Base-by-base conservation (phyloP, 305 asterid genomes). In the Fraxinus sp. region DNA sequence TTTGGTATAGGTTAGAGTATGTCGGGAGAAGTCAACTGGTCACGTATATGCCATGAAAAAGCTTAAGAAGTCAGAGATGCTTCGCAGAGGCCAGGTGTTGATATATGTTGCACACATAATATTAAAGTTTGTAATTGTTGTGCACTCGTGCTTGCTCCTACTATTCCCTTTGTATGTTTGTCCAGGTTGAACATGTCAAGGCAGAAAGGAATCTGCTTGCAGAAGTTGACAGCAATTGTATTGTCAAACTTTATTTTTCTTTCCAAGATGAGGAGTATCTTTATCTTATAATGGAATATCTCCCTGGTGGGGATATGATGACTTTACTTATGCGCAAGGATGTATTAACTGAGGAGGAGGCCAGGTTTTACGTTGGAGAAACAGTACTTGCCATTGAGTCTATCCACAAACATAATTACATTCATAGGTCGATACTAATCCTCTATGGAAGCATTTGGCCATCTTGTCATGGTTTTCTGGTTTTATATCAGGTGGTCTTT, bases 241-340 rank as follows among this genome's bases (percentile, higher is more conserved):
- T 93, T 35, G 98, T 95, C 83, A 95, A 95, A 83, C 94, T 95
- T 68, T 93, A 93, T 87, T 95, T 98, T 86, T 95, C 98, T 74
- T 95, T 95, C 91, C 98, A 95, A 90, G 98, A 95, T 76, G 98
- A 93, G 84, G 98, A 93, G 91, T 95, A 90, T 88, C 91, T 95
- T 9, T 95, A 95, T 87, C 92, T 95, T 73, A 91, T 95, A 37
- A 95, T 95, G 98, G 98, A 95, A 90, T 95, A 95, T 86, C 93
- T 95, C 78, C 98, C 98, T 78, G 98, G 98, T 83, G 98, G 98
- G 87, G 98, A 95, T 91, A 92, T 95, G 98, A 95, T 95, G 98
- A 95, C 98, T 81, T 91, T 95, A 81, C 91, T 95, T 52, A 95
- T 95, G 98, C 94, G 98, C 70, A 95, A 95, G 86, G 98, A 95